Percentiles rank a stretch among this genome's conserved stretches.
phyloP scores from a whole-genome alignment of 2,329 filamentous ascomycete genomes.

The Trichoderma breve region DNA sequence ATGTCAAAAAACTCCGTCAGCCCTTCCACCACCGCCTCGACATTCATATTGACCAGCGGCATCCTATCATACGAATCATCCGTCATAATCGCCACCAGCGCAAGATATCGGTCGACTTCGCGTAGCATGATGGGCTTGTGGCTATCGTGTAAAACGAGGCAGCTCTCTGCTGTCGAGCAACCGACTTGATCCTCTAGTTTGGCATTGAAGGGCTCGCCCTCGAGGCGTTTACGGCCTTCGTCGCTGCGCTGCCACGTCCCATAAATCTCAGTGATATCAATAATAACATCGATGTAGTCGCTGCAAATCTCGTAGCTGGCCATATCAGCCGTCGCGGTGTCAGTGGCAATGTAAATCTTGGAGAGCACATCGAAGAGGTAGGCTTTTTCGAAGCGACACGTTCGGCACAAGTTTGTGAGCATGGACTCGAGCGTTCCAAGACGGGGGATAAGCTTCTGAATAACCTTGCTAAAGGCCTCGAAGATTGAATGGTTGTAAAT shows the following conservation, averaged over 20 bases:
- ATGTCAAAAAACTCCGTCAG: conserved; percentile 77
- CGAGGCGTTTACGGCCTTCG: conserved; percentile 54
- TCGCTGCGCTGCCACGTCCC: conserved; percentile 66
- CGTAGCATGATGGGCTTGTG: conserved; percentile 65
- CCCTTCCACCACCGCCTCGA: conserved; percentile 76
- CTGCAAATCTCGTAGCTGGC: conserved; percentile 97
- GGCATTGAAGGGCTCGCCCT: conserved; percentile 60
- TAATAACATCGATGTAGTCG: conserved; percentile 97
- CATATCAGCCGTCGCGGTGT: conserved; percentile 90
- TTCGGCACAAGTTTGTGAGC: conserved; percentile 89
- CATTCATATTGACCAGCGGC: conserved; percentile 82
- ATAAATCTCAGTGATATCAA: conserved; percentile 94
- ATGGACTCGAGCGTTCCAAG: conserved; percentile 89
- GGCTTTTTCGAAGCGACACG: conserved; percentile 94
- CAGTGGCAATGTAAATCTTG: conserved; percentile 98
- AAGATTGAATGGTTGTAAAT: conserved; percentile 99
- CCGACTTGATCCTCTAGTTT: conserved; percentile 65
- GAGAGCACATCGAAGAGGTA: conserved; percentile 97
- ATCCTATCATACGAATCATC: conserved; percentile 82
- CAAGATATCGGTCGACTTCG: conserved; percentile 72
- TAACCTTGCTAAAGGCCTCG: conserved; percentile 96
- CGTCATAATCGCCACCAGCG: conserved; percentile 82
- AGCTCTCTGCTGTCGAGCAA: conserved; percentile 65
- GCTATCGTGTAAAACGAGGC: conserved; percentile 63
- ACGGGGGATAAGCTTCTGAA: conserved; percentile 94